A percentile compares a stretch with the other conserved stretches of the same genome.
phyloP scores from a whole-genome alignment of 345 rosid species.

The Psidium friedrichsthalianum region DNA sequence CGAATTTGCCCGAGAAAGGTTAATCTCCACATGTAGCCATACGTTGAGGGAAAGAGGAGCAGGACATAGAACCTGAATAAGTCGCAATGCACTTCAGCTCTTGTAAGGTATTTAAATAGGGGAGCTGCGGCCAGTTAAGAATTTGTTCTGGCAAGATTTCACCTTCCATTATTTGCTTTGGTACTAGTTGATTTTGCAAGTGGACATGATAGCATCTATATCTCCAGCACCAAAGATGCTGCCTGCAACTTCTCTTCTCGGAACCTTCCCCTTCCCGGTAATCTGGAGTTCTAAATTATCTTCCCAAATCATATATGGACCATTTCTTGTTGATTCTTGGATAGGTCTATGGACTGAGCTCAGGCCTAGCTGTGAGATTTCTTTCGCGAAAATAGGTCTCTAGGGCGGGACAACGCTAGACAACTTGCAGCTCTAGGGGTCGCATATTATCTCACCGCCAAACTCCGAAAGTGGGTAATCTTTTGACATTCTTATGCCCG shows the following conservation, averaged over 20 bases:
- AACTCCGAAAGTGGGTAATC: conserved; percentile 27
- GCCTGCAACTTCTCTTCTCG: neutral
- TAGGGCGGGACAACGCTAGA: conserved; percentile 17
- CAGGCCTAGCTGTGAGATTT: conserved; percentile 23
- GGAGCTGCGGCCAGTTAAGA: neutral
- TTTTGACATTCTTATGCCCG: neutral
- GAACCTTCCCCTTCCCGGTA: neutral
- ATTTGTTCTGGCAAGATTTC: neutral
- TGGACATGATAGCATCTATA: neutral
- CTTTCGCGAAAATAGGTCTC: neutral
- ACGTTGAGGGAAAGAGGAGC: neutral
- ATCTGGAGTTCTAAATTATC: neutral
- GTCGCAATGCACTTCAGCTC: neutral
- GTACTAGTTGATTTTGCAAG: neutral
- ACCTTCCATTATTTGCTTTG: neutral
- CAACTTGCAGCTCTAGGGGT: conserved; percentile 45
- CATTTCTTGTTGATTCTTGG: neutral
- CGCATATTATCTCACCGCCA: conserved; percentile 24
- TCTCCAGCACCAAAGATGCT: neutral
- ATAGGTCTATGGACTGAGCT: conserved; percentile 12
- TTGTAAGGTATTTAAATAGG: neutral
- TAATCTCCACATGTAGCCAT: neutral
- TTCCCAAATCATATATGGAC: neutral
- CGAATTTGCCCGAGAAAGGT: neutral
- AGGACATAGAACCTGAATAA: neutral